A percentile compares a stretch with the other conserved stretches of the same genome.
These are phyloP conservation scores for Candida tallmaniae DNA, from an alignment of 805 yeast species.

Conservation along the genomic window DNA sequence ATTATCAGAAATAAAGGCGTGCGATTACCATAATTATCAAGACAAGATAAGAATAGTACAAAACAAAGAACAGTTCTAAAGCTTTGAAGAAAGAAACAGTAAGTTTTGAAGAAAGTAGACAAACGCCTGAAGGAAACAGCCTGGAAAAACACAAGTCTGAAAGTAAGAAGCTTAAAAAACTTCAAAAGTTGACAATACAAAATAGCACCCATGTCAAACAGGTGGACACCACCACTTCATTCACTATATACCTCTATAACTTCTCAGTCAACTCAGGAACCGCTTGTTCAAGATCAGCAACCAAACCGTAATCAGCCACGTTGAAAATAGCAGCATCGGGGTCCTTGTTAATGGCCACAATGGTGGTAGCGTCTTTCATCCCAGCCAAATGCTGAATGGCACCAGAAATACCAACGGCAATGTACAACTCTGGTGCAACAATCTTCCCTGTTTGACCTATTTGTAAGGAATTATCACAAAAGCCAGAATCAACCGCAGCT, in stretches of 20 bases:
- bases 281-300: conserved; percentile 80
- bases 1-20: no score
- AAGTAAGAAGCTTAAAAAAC: not conserved
- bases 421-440: conserved; percentile 91
- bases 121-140: no score
- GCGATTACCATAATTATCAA: no score
- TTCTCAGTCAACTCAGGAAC: conserved; percentile 89
- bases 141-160: no score
- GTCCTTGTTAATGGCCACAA: conserved; percentile 93
- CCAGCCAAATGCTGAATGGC: conserved; percentile 99
- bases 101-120: no score
- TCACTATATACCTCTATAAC: conserved; percentile 42
- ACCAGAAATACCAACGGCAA: conserved; percentile 94
- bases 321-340: conserved; percentile 92
- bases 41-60: no score
- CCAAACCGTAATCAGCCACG: conserved; percentile 83
- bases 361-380: conserved; percentile 91
- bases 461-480: conserved; percentile 92
- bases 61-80: no score
- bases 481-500: conserved; percentile 97
- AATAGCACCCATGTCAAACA: no score
- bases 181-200: no score
- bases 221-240: no score
- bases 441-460: conserved; percentile 98
- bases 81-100: no score